Conservation (phyloP, 192 early-diverging fungal genomes). For the Podila epicladia region DNA sequence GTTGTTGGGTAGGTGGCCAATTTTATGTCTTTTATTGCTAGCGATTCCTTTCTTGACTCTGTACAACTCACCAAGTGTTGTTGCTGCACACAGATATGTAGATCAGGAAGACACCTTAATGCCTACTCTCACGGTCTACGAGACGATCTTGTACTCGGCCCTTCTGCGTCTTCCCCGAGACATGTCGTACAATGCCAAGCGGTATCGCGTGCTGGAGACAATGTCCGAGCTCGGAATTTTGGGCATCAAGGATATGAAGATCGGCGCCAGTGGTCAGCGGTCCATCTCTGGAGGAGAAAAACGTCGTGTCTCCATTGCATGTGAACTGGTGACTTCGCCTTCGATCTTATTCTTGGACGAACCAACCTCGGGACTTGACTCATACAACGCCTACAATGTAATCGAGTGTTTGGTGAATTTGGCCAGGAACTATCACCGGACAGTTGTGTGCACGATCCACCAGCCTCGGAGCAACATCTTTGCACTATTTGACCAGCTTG, state of each 20-base stretch:
- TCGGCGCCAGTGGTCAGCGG: slow-evolving; percentile 74
- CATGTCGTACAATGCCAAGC: slow-evolving; percentile 75
- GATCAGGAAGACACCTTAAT: slow-evolving; percentile 93
- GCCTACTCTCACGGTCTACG: slow-evolving; percentile 88
- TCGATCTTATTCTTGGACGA: slow-evolving; percentile 93
- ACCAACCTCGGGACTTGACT: slow-evolving; percentile 86
- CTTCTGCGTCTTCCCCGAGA: slow-evolving; percentile 79
- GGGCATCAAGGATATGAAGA: slow-evolving; percentile 80
- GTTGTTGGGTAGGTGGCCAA: slow-evolving; percentile 68
- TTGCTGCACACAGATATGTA: slow-evolving; percentile 68
- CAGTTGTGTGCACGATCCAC: slow-evolving; percentile 93
- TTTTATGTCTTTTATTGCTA: background rate
- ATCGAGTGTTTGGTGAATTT: slow-evolving; percentile 88
- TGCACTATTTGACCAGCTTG: slow-evolving; percentile 87
- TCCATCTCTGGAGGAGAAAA: slow-evolving; percentile 95
- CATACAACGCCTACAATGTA: slow-evolving; percentile 95
- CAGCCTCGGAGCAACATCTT: slow-evolving; percentile 95
- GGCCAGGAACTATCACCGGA: slow-evolving; percentile 69
- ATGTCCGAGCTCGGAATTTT: slow-evolving; percentile 90
- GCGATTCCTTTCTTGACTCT: background rate
- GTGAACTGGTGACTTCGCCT: slow-evolving; percentile 91
- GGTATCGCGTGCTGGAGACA: slow-evolving; percentile 76
- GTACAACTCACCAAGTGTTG: background rate
- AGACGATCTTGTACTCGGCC: slow-evolving; percentile 91
- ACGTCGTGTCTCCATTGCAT: slow-evolving; percentile 92